A percentile compares a stretch with the other conserved stretches of the same genome.
These are phyloP conservation scores for Acanthamoeba divionensis DNA, from an alignment of 208 protist genomes.

Conservation along the genomic window DNA sequence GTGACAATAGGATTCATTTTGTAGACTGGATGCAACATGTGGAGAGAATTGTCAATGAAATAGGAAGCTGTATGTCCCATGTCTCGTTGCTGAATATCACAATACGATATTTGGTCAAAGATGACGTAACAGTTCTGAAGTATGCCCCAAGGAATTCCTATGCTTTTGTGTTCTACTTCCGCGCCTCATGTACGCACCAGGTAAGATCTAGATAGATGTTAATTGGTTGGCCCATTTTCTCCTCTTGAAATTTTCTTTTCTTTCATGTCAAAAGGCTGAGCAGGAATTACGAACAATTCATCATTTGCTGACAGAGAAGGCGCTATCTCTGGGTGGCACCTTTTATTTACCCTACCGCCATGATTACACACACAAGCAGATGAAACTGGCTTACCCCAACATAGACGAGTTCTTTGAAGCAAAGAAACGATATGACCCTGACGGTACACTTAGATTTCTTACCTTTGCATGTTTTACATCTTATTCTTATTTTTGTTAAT, in stretches of 20 bases:
- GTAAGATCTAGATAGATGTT: too few relatives aligned
- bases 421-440: conserved; percentile 65
- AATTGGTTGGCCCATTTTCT: too few relatives aligned
- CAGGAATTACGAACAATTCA: conserved; percentile 47
- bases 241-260: too few relatives aligned
- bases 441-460: too few relatives aligned
- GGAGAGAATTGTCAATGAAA: neutral
- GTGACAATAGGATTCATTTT: conserved; percentile 60
- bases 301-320: conserved; percentile 12
- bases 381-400: conserved; percentile 56
- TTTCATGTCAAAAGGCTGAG: conserved; percentile 58
- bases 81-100: conserved; percentile 69
- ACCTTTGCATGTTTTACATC: too few relatives aligned
- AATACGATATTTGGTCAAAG: conserved; percentile 67
- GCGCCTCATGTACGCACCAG: conserved; percentile 34
- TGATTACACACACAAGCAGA: conserved; percentile 64
- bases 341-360: conserved; percentile 78
- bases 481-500: too few relatives aligned
- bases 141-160: conserved; percentile 64
- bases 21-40: conserved; percentile 50
- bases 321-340: conserved; percentile 59
- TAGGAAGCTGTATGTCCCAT: too few relatives aligned
- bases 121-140: conserved; percentile 42
- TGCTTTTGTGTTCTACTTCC: conserved; percentile 75
- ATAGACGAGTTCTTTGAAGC: conserved; percentile 34